phyloP scores from a whole-genome alignment of 768 basidiomycete species.

The Tricholoma hemisulphureum region DNA sequence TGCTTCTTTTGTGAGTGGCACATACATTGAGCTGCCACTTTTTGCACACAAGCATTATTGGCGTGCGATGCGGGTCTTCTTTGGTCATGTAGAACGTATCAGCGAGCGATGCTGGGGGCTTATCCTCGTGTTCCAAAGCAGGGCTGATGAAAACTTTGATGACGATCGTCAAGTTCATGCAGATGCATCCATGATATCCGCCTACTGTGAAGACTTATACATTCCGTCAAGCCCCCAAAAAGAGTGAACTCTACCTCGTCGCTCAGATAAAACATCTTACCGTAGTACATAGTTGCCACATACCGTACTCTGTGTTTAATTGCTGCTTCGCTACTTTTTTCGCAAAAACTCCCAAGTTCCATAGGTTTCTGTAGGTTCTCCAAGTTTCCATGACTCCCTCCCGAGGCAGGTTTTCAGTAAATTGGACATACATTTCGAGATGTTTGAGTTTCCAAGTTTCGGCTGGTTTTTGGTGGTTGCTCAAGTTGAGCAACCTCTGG shows the following conservation, averaged over 20 bases:
- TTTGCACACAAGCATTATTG: too few relatives aligned
- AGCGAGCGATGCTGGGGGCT: slow-evolving; percentile 6
- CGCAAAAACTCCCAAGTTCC: too few relatives aligned
- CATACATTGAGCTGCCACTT: neutral
- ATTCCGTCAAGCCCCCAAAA: too few relatives aligned
- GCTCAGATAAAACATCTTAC: slow-evolving; percentile 7
- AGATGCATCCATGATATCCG: slow-evolving; percentile 12
- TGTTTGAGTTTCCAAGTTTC: neutral
- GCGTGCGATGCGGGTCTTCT: too few relatives aligned
- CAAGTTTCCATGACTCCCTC: too few relatives aligned
- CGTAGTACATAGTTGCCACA: too few relatives aligned
- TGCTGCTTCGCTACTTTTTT: too few relatives aligned
- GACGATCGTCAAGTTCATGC: neutral
- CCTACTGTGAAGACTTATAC: too few relatives aligned
- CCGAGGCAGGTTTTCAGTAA: neutral
- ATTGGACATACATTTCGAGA: slow-evolving; percentile 1
- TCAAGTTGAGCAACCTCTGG: slow-evolving; percentile 1
- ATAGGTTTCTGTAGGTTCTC: too few relatives aligned
- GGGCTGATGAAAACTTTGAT: neutral
- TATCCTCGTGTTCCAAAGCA: neutral
- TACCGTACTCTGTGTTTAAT: too few relatives aligned
- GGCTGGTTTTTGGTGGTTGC: neutral
- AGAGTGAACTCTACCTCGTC: too few relatives aligned
- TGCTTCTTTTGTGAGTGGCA: neutral
- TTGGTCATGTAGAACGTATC: neutral